These are phyloP conservation scores for Conticribra weissflogii DNA, from an alignment of 108 stramenopile species.

Conservation along the genomic window DNA sequence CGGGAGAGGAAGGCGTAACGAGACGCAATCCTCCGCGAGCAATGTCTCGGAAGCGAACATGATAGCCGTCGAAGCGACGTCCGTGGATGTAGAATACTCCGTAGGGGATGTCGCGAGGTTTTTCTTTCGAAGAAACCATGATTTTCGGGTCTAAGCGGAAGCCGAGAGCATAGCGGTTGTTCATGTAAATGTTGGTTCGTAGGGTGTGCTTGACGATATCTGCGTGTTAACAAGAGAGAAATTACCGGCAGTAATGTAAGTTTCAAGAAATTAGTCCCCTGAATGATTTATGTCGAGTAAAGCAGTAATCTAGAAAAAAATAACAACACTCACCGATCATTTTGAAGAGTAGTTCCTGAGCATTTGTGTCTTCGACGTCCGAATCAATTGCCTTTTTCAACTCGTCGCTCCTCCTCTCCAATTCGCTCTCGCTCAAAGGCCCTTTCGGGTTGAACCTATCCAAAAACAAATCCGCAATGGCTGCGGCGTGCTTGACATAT, in stretches of 20 bases:
- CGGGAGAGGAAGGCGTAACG: constrained; percentile 90
- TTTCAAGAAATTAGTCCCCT: no score
- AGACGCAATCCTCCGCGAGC: constrained; percentile 95
- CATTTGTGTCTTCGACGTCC: constrained; percentile 84
- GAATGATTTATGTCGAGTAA: no score
- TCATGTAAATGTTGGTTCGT: constrained; percentile 94
- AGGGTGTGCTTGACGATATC: constrained; percentile 84
- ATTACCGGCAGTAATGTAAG: no score
- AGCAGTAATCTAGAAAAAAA: no score
- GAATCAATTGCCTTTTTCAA: constrained; percentile 55
- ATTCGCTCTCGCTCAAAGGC: constrained; percentile 62
- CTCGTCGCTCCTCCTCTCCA: constrained; percentile 53
- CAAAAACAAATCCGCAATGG: constrained; percentile 90
- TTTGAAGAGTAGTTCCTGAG: constrained; percentile 70
- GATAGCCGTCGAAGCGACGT: constrained; percentile 96
- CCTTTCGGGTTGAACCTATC: constrained; percentile 85
- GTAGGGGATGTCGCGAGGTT: constrained; percentile 69
- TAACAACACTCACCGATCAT: constrained; percentile 69
- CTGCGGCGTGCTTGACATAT: constrained; percentile 74
- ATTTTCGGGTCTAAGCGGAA: constrained; percentile 90
- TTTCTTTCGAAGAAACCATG: constrained; percentile 66
- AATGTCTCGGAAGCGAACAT: constrained; percentile 97
- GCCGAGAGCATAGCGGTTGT: constrained; percentile 92
- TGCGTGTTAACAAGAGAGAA: constrained; percentile 3
- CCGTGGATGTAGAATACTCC: constrained; percentile 95